Evolutionary conservation across 2,329 filamentous ascomycete species (phyloP).

Genomic region (Nannizzia gypsea): DNA sequence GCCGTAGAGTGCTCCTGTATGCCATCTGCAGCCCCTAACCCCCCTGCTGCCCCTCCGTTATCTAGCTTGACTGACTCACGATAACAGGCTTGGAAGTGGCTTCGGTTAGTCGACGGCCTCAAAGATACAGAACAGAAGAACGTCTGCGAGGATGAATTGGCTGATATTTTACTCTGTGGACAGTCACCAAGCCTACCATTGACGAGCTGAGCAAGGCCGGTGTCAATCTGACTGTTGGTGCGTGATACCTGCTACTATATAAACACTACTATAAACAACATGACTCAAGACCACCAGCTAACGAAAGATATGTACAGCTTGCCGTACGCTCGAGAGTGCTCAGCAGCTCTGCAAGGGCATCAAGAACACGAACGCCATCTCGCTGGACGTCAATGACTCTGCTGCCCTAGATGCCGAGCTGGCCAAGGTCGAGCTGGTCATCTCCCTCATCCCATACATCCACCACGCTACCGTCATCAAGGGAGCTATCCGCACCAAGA

Average conservation of each 20-base stretch:
- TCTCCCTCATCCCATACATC: constrained; percentile 81
- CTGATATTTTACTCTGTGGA: constrained; percentile 7
- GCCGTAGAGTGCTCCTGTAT: constrained; percentile 16
- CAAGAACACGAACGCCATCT: constrained; percentile 61
- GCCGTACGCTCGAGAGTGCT: constrained; percentile 66
- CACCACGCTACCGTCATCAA: constrained; percentile 85
- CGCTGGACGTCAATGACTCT: constrained; percentile 70
- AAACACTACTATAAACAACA: background rate
- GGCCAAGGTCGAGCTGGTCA: constrained; percentile 65
- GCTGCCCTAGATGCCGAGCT: constrained; percentile 69
- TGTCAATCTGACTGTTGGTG: constrained; percentile 55
- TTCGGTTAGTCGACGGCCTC: constrained; percentile 11
- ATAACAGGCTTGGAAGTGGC: constrained; percentile 15
- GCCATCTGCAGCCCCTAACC: background rate
- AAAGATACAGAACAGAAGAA: background rate
- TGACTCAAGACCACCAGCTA: no score
- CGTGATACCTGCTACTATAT: constrained; percentile 16
- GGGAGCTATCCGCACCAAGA: constrained; percentile 84
- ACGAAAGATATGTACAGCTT: constrained; percentile 44
- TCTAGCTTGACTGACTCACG: background rate
- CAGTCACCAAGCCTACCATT: constrained; percentile 52
- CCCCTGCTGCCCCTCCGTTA: background rate
- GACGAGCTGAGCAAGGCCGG: constrained; percentile 51
- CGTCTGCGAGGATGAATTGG: background rate
- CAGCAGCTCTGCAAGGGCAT: constrained; percentile 63